Conservation (phyloP, 192 early-diverging fungal species). For the Chytriomyces hyalinus region DNA sequence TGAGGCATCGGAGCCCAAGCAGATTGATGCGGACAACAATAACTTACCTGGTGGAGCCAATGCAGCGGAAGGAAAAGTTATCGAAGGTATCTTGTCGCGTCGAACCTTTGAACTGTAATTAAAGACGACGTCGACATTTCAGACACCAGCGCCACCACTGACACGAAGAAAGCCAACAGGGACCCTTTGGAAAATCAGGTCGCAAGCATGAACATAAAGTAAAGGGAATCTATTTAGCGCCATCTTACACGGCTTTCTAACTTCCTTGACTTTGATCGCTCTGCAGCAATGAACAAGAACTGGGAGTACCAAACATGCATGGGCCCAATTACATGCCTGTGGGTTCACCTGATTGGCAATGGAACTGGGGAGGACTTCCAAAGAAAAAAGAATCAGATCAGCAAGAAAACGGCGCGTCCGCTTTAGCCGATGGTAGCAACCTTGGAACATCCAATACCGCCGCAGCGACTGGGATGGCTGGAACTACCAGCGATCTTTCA, state of each 20-base stretch:
- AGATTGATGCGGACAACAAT: neutral
- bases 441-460: neutral
- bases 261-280: constrained; percentile 75
- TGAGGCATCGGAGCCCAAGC: constrained; percentile 25
- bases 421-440: neutral
- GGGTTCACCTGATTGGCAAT: constrained; percentile 63
- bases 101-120: no score
- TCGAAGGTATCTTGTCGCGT: no score
- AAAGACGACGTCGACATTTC: no score
- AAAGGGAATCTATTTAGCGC: neutral
- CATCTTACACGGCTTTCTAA: neutral
- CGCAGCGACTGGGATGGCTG: constrained; percentile 2
- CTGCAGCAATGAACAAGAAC: constrained; percentile 23
- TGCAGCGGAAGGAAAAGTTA: neutral
- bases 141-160: no score
- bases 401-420: neutral
- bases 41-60: neutral
- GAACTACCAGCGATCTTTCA: neutral
- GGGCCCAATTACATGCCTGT: constrained; percentile 5
- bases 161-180: neutral
- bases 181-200: constrained; percentile 19
- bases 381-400: constrained; percentile 48
- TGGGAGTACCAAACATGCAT: constrained; percentile 36
- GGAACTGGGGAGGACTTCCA: constrained; percentile 77
- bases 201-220: constrained; percentile 1